A percentile compares a stretch with the other conserved stretches of the same genome.
Conservation (phyloP, 148 eudicot genomes). For the Rhododendron kiyosumense region DNA sequence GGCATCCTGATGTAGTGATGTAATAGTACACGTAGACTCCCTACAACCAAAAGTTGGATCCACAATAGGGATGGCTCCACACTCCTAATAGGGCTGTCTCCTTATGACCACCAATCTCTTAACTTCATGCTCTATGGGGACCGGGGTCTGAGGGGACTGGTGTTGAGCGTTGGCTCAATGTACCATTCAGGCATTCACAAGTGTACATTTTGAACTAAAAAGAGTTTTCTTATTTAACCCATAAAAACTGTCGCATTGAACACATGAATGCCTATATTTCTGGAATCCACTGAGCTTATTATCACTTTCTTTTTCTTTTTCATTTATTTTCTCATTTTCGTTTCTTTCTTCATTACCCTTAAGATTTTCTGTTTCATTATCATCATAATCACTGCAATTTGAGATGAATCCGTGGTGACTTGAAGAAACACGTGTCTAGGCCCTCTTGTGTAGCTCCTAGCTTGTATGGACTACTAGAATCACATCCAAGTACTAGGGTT, state of each 20-base stretch:
- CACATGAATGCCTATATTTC: background rate
- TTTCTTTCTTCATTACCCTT: background rate
- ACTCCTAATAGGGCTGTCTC: background rate
- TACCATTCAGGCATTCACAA: background rate
- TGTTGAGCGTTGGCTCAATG: background rate
- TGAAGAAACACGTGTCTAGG: background rate
- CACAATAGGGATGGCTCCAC: background rate
- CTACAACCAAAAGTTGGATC: background rate
- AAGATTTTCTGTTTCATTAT: background rate
- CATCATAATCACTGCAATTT: background rate
- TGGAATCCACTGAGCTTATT: background rate
- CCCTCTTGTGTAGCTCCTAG: background rate
- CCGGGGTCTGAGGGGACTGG: background rate
- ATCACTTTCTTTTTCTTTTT: too few species aligned
- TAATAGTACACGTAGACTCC: background rate
- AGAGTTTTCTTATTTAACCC: background rate
- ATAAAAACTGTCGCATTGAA: background rate
- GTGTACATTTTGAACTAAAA: background rate
- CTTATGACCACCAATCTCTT: background rate
- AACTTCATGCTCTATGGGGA: background rate
- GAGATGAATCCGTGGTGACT: background rate
- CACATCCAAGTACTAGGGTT: background rate
- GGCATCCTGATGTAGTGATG: background rate
- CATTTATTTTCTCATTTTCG: background rate
- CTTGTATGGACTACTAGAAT: background rate